A percentile compares a stretch with the other conserved stretches of the same genome.
Conservation (phyloP, 305 asterid species). For the Solanum aculeatissimum region DNA sequence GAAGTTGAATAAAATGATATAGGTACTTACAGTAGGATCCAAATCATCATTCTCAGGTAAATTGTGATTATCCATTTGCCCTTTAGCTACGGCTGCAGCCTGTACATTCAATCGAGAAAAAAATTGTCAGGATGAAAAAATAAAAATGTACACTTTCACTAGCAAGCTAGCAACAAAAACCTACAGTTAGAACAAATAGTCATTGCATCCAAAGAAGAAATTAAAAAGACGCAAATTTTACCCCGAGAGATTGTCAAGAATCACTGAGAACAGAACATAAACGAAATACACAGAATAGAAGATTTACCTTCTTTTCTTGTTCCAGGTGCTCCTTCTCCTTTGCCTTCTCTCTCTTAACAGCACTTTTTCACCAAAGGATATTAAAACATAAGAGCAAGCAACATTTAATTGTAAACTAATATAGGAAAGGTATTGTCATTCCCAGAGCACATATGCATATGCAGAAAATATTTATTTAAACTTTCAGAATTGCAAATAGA, state of each 20-base stretch:
- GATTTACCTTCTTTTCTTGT: not conserved
- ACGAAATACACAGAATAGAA: not conserved
- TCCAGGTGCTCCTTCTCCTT: not conserved
- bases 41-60: slow-evolving; percentile 65
- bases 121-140: not conserved
- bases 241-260: not conserved
- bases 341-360: not conserved
- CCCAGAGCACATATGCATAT: not conserved
- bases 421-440: not conserved
- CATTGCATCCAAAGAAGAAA: too few species aligned
- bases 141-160: not conserved
- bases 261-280: not conserved
- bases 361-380: not conserved
- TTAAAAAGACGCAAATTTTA: not conserved
- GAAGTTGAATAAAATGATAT: not conserved
- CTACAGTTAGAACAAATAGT: not conserved
- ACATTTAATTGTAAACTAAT: not conserved
- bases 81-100: not conserved
- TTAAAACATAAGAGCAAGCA: not conserved
- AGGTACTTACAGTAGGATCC: slow-evolving; percentile 61
- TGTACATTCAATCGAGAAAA: not conserved
- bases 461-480: not conserved
- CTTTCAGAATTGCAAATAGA: not conserved
- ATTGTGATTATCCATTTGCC: slow-evolving; percentile 13
- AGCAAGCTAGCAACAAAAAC: not conserved